A percentile compares a stretch with the other conserved stretches of the same genome.
These are phyloP conservation scores for Silene conica DNA, from an alignment of 148 eudicot species.

Conservation along the genomic window DNA sequence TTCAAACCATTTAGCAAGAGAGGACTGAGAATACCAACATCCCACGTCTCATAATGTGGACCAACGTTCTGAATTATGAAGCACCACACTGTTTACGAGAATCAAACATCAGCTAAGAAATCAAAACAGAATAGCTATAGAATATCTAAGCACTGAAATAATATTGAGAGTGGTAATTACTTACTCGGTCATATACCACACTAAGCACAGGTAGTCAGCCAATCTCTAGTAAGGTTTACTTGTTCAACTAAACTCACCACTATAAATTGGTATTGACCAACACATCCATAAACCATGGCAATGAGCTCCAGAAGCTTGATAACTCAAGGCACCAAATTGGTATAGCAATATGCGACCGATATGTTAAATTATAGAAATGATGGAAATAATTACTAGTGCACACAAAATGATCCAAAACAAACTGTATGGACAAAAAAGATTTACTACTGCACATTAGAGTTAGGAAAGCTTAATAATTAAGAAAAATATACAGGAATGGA, in stretches of 20 bases:
- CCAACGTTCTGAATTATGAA: slow-evolving; percentile 56
- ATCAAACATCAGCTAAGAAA: slow-evolving; percentile 9
- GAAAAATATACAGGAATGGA: too few species aligned
- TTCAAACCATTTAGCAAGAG: slow-evolving; percentile 63
- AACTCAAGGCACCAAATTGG: too few species aligned
- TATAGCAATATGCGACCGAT: too few species aligned
- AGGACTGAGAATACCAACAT: slow-evolving; percentile 83
- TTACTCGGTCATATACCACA: slow-evolving; percentile 86
- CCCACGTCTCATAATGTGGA: slow-evolving; percentile 67
- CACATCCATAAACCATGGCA: too few species aligned
- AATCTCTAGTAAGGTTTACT: slow-evolving; percentile 69
- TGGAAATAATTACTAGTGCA: too few species aligned
- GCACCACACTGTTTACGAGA: slow-evolving; percentile 43
- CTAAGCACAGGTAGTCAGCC: slow-evolving; percentile 81
- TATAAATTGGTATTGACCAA: too few species aligned
- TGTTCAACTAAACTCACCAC: slow-evolving; percentile 63
- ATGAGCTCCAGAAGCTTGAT: too few species aligned
- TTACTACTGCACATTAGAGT: too few species aligned
- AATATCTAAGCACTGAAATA: not conserved
- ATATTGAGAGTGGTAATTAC: slow-evolving; percentile 24
- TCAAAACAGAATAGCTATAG: not conserved
- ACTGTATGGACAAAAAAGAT: too few species aligned
- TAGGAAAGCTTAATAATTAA: too few species aligned
- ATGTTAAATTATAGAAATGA: too few species aligned
- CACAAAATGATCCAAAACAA: too few species aligned